phyloP scores from a whole-genome alignment of 768 basidiomycete genomes.

The Tylopilus sp. region DNA sequence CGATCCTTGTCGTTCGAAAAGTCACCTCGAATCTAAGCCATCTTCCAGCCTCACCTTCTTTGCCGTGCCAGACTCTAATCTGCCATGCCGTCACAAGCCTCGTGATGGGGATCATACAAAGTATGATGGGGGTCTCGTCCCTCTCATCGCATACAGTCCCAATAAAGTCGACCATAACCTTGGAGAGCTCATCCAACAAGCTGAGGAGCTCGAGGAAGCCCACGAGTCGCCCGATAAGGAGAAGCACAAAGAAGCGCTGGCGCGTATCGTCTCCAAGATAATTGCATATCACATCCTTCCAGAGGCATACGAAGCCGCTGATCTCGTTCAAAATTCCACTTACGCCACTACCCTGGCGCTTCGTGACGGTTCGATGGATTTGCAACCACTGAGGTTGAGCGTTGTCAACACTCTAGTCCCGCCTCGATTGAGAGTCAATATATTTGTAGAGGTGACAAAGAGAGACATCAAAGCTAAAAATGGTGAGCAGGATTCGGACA shows the following conservation, averaged over 20 bases:
- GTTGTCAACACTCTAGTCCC: conserved; percentile 34
- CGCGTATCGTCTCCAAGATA: conserved; percentile 50
- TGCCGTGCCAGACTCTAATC: conserved; percentile 4
- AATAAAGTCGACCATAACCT: background rate
- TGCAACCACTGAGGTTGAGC: conserved; percentile 44
- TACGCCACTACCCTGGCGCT: conserved; percentile 46
- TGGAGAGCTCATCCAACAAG: conserved; percentile 9
- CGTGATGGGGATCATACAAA: background rate
- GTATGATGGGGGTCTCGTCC: background rate
- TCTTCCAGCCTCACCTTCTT: conserved; percentile 12
- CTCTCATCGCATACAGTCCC: background rate
- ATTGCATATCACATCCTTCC: conserved; percentile 37
- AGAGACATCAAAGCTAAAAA: conserved; percentile 8
- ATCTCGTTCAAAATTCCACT: conserved; percentile 53
- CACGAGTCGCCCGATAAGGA: conserved; percentile 45
- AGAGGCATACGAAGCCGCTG: conserved; percentile 40
- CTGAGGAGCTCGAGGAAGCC: conserved; percentile 39
- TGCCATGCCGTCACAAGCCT: background rate
- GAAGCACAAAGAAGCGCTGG: conserved; percentile 52
- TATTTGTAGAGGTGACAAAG: conserved; percentile 8
- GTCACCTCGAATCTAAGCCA: background rate
- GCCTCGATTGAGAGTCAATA: conserved; percentile 29
- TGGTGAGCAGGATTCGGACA: background rate
- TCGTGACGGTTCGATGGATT: conserved; percentile 40
- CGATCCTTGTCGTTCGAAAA: background rate